Conservation (phyloP, 495 filamentous ascomycete species). For the Trypethelium eluteriae region DNA sequence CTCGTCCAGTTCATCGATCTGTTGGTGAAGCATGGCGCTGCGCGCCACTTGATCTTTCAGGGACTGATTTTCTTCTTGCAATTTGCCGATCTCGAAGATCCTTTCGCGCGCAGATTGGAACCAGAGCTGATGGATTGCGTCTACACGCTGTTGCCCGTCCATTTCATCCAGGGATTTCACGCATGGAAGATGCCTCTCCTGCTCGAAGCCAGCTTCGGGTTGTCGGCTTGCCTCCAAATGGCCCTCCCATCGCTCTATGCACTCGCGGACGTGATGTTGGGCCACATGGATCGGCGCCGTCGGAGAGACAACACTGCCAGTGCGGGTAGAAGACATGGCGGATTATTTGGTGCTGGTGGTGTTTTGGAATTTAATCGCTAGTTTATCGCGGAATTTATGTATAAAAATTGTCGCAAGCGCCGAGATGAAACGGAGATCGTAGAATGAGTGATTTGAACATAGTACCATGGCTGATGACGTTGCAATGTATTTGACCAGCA, state of each 20-base stretch:
- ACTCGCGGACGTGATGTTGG: neutral
- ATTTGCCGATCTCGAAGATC: neutral
- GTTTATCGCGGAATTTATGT: too few species aligned
- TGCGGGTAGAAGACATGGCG: neutral
- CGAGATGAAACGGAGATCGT: too few species aligned
- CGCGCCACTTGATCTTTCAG: neutral
- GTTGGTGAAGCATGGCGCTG: neutral
- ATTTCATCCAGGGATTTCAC: neutral
- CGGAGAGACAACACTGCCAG: neutral
- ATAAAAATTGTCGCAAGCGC: too few species aligned
- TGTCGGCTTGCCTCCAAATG: neutral
- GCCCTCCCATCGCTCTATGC: constrained; percentile 1
- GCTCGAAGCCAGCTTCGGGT: constrained; percentile 11
- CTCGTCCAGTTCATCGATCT: neutral
- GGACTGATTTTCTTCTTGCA: constrained; percentile 2
- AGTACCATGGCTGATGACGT: too few species aligned
- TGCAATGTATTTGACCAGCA: too few species aligned
- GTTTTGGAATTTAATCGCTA: neutral
- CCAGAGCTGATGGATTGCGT: constrained; percentile 7
- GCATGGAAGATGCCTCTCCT: neutral
- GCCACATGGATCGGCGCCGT: neutral
- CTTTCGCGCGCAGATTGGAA: neutral
- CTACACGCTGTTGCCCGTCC: neutral
- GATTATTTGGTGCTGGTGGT: neutral
- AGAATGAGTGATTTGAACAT: too few species aligned